Conservation (phyloP, 1,139 yeast species). For the Debaryomyces nepalensis region DNA sequence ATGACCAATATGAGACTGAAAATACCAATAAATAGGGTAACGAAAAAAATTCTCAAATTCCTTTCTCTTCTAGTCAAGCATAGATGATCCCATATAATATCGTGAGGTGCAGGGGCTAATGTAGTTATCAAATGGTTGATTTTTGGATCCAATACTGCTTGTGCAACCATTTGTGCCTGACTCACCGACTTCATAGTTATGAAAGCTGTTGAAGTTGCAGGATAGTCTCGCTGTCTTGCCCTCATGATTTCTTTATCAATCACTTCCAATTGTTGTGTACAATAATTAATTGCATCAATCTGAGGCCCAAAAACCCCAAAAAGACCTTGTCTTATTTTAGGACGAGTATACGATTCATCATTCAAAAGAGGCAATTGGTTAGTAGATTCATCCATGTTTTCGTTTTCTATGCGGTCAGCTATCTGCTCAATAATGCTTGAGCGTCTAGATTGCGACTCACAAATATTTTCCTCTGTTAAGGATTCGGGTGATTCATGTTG, state of each 20-base stretch:
- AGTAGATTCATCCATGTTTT: constrained; percentile 21
- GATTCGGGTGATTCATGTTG: background rate
- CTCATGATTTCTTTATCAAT: constrained; percentile 61
- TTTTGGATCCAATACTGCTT: constrained; percentile 81
- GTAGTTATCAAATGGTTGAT: constrained; percentile 72
- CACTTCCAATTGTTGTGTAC: constrained; percentile 56
- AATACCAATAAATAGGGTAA: constrained; percentile 66
- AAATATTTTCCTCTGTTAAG: background rate
- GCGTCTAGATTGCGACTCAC: constrained; percentile 6
- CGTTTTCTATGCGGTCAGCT: constrained; percentile 19
- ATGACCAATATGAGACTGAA: constrained; percentile 69
- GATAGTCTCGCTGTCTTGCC: constrained; percentile 64
- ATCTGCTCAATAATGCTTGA: constrained; percentile 21
- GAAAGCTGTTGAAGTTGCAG: constrained; percentile 70
- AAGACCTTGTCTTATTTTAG: constrained; percentile 54
- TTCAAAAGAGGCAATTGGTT: constrained; percentile 30
- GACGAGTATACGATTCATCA: constrained; percentile 48
- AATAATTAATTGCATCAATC: constrained; percentile 69
- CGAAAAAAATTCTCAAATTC: constrained; percentile 59
- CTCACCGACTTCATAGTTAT: constrained; percentile 86
- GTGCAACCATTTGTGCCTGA: constrained; percentile 89
- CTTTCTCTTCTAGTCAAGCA: constrained; percentile 62
- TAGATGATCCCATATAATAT: constrained; percentile 79
- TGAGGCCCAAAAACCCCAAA: constrained; percentile 58
- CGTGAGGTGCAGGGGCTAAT: constrained; percentile 88